phyloP scores from a whole-genome alignment of 495 filamentous ascomycete species.

The Saxispiralis lemnorum region DNA sequence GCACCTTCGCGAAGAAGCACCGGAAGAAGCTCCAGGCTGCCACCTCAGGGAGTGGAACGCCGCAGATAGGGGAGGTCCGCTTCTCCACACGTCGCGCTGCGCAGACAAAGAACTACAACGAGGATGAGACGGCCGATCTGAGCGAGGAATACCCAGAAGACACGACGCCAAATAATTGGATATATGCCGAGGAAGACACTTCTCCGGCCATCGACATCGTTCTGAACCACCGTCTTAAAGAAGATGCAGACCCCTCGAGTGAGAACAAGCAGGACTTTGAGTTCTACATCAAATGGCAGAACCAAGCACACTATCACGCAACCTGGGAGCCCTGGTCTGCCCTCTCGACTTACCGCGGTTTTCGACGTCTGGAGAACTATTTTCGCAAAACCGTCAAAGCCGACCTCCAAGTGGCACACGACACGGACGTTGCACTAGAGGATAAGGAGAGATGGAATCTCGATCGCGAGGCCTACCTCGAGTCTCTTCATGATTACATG shows the following conservation, averaged over 20 bases:
- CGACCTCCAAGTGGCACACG: slow-evolving; percentile 50
- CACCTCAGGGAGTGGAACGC: slow-evolving; percentile 31
- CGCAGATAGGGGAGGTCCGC: slow-evolving; percentile 54
- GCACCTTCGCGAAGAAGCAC: slow-evolving; percentile 49
- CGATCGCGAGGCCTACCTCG: slow-evolving; percentile 68
- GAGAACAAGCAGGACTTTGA: slow-evolving; percentile 65
- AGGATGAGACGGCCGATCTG: slow-evolving; percentile 47
- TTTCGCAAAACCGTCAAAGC: slow-evolving; percentile 61
- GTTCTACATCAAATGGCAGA: slow-evolving; percentile 95
- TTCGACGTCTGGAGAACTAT: slow-evolving; percentile 83
- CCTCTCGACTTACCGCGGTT: slow-evolving; percentile 51
- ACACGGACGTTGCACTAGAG: slow-evolving; percentile 59
- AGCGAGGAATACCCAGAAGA: slow-evolving; percentile 27
- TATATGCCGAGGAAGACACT: slow-evolving; percentile 36
- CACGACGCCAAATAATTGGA: slow-evolving; percentile 19
- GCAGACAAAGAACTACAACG: slow-evolving; percentile 72
- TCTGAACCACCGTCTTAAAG: slow-evolving; percentile 64
- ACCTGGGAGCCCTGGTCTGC: slow-evolving; percentile 74
- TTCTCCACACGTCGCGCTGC: slow-evolving; percentile 81
- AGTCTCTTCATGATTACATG: slow-evolving; percentile 68
- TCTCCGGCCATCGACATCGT: slow-evolving; percentile 74
- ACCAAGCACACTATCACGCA: slow-evolving; percentile 80
- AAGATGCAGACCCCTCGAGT: slow-evolving; percentile 32
- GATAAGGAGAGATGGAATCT: slow-evolving; percentile 82
- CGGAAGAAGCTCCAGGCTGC: slow-evolving; percentile 47